Evolutionary conservation across 768 basidiomycete genomes (phyloP).

Genomic region (Porpolomopsis calyptriformis): DNA sequence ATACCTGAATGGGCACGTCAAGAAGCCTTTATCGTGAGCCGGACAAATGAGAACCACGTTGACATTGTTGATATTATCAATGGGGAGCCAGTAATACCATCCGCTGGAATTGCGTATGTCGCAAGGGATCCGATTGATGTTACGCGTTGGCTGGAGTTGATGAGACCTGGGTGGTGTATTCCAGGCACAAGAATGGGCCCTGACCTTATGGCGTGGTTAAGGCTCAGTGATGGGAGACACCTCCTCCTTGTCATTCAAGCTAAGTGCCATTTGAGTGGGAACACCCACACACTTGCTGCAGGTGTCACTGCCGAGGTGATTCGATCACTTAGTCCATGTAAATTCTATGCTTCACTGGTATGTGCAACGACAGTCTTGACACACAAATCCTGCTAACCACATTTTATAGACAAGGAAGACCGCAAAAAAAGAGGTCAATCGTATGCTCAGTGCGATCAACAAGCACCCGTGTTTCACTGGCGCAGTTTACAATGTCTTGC

Average conservation of each 20-base stretch:
- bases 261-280: slow-evolving; percentile 1
- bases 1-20: slow-evolving; percentile 1
- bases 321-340: neutral
- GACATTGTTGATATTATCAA: neutral
- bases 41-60: neutral
- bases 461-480: slow-evolving; percentile 2
- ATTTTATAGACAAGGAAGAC: neutral
- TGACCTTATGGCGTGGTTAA: slow-evolving; percentile 1
- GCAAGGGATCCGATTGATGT: neutral
- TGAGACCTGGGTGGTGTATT: slow-evolving; percentile 1
- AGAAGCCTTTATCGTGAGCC: neutral
- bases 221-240: neutral
- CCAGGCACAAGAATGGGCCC: neutral
- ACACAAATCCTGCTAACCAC: neutral
- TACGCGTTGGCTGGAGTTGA: neutral
- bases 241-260: slow-evolving; percentile 1
- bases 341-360: neutral
- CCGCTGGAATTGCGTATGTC: neutral
- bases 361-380: neutral
- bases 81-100: slow-evolving; percentile 1
- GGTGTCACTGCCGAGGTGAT: neutral
- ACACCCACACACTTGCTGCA: neutral
- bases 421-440: neutral
- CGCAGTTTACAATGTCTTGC: slow-evolving; percentile 1
- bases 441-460: slow-evolving; percentile 2